Conservation (phyloP, 192 early-diverging fungal genomes). For the Coemansia erecta region DNA sequence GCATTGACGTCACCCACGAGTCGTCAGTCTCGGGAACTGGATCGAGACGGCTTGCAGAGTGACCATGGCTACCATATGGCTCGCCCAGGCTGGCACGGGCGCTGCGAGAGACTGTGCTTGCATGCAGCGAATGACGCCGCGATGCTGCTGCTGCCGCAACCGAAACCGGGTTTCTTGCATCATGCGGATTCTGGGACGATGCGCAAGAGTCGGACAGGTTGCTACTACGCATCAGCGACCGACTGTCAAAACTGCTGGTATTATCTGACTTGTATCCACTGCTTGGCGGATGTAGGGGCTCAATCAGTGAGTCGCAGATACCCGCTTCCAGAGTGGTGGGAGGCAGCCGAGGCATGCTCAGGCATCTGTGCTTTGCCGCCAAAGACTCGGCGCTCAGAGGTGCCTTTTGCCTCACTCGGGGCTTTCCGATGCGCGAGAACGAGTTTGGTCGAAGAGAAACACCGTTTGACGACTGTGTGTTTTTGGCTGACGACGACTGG, state of each 20-base stretch:
- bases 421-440: slow-evolving; percentile 12
- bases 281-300: not conserved
- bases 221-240: not conserved
- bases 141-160: slow-evolving; percentile 8
- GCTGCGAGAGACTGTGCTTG: slow-evolving; percentile 2
- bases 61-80: slow-evolving; percentile 2
- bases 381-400: not conserved
- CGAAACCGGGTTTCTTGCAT: not conserved
- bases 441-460: slow-evolving; percentile 35
- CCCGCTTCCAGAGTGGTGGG: slow-evolving; percentile 36
- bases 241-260: not conserved
- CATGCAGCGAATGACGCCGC: slow-evolving; percentile 18
- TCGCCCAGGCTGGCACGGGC: slow-evolving; percentile 6
- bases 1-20: slow-evolving; percentile 13
- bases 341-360: slow-evolving; percentile 43
- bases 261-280: not conserved
- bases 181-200: slow-evolving; percentile 2
- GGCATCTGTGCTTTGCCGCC: slow-evolving; percentile 23
- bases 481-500: not conserved
- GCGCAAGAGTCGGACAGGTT: not conserved
- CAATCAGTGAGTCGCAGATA: slow-evolving; percentile 32
- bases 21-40: slow-evolving; percentile 31
- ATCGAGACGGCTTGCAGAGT: slow-evolving; percentile 6
- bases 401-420: not conserved
- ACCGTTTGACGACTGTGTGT: slow-evolving; percentile 10